Conservation (phyloP, 139 green algal genomes). For the Limnomonas spitsbergensis region DNA sequence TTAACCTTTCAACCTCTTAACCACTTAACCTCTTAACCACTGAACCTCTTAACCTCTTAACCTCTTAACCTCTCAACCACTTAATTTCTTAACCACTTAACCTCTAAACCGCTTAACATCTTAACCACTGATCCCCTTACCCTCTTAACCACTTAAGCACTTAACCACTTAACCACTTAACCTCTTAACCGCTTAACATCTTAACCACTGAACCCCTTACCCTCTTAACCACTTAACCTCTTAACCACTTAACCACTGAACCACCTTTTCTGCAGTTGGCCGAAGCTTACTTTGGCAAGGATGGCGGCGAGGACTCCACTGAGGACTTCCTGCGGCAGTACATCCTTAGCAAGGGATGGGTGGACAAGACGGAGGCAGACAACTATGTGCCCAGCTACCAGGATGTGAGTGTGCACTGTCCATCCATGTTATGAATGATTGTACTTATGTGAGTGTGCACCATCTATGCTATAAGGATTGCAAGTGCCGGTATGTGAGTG, state of each 20-base stretch:
- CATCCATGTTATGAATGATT: not conserved
- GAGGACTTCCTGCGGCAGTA: conserved; percentile 85
- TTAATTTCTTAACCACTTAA: not conserved
- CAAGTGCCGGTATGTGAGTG: no score
- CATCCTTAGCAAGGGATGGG: conserved; percentile 67
- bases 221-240: not conserved
- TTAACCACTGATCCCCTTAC: not conserved
- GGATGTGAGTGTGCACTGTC: conserved; percentile 34
- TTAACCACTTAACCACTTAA: not conserved
- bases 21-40: not conserved
- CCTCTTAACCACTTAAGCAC: not conserved
- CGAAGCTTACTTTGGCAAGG: conserved; percentile 75
- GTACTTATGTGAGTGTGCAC: no score
- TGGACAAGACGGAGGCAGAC: conserved; percentile 30
- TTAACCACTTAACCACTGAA: not conserved
- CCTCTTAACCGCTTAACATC: not conserved
- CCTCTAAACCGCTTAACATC: not conserved
- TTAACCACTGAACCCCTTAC: not conserved
- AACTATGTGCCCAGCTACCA: conserved; percentile 46
- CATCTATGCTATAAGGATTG: no score
- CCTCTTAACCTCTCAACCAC: not conserved
- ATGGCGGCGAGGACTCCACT: conserved; percentile 15
- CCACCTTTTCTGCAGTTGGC: conserved; percentile 42
- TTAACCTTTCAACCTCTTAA: not conserved
- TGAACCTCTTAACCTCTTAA: not conserved